Evolutionary conservation across 306 rosid genomes (phyloP).

Genomic region (Begonia loranthoides): DNA sequence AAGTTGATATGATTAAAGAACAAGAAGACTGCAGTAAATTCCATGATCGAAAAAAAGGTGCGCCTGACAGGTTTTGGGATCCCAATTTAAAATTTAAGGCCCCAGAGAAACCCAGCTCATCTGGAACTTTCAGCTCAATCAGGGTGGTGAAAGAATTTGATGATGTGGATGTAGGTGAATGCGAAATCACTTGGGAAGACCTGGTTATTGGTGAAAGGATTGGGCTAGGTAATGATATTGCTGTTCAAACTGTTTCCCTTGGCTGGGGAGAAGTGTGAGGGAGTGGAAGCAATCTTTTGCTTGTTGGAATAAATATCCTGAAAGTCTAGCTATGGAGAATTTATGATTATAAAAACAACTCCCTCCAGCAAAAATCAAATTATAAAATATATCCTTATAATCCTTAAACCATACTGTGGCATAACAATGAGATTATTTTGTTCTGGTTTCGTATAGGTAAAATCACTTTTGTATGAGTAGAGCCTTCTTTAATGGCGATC

Average conservation of each 20-base stretch:
- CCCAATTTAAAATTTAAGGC: slow-evolving; percentile 49
- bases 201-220: slow-evolving; percentile 87
- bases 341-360: too few species aligned
- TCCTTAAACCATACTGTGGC: too few species aligned
- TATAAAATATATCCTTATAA: too few species aligned
- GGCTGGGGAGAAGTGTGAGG: neutral
- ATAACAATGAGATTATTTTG: too few species aligned
- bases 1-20: slow-evolving; percentile 19
- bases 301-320: neutral
- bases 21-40: slow-evolving; percentile 26
- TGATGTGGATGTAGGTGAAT: slow-evolving; percentile 84
- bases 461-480: too few species aligned
- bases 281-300: neutral
- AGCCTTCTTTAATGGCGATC: too few species aligned
- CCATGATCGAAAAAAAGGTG: slow-evolving; percentile 38
- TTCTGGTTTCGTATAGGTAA: too few species aligned
- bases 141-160: slow-evolving; percentile 69
- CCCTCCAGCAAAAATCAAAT: too few species aligned
- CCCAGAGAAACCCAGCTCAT: slow-evolving; percentile 39
- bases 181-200: slow-evolving; percentile 96
- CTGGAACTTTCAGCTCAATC: slow-evolving; percentile 32
- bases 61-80: slow-evolving; percentile 49
- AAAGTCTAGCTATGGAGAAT: too few species aligned
- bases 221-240: slow-evolving; percentile 65
- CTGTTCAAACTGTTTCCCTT: slow-evolving; percentile 8